These are phyloP conservation scores for Botrytis pseudocinerea DNA, from an alignment of 2,329 filamentous ascomycete species.

Conservation along the genomic window DNA sequence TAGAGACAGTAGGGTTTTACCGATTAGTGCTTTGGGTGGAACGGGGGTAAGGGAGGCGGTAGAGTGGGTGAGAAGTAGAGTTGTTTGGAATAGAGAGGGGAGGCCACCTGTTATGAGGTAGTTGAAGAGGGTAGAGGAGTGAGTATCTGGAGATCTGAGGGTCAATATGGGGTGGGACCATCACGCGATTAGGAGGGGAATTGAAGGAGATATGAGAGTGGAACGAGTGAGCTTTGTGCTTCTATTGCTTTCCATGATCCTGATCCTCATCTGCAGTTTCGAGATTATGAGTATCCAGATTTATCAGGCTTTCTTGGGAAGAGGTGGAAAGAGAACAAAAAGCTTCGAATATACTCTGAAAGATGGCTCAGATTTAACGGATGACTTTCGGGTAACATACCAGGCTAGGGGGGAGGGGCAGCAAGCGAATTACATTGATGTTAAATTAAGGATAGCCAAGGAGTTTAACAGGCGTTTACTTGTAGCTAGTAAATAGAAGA, in stretches of 20 bases:
- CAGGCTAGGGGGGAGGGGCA: not conserved
- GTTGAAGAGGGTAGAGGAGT: constrained; percentile 26
- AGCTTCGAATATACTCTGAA: not conserved
- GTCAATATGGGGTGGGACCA: not conserved
- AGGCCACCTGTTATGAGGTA: constrained; percentile 90
- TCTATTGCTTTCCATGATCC: not conserved
- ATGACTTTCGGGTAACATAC: not conserved
- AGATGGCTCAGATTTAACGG: not conserved
- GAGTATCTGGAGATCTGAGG: not conserved
- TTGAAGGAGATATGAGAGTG: not conserved
- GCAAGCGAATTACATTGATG: not conserved
- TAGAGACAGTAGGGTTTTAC: constrained; percentile 85
- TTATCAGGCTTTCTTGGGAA: not conserved
- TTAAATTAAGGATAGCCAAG: not conserved
- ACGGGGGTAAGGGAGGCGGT: constrained; percentile 90
- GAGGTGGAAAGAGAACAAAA: not conserved
- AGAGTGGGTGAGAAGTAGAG: constrained; percentile 90
- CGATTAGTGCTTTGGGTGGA: constrained; percentile 85
- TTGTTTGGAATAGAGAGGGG: constrained; percentile 95
- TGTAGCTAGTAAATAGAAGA: not conserved
- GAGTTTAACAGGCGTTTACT: not conserved
- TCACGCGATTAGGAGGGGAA: not conserved
- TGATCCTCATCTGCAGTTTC: not conserved
- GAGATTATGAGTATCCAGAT: not conserved
- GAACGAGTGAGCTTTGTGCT: not conserved